Base-by-base conservation (phyloP, 202 grass and related monocot species). In the Bolboschoenoplectus hybrid region DNA sequence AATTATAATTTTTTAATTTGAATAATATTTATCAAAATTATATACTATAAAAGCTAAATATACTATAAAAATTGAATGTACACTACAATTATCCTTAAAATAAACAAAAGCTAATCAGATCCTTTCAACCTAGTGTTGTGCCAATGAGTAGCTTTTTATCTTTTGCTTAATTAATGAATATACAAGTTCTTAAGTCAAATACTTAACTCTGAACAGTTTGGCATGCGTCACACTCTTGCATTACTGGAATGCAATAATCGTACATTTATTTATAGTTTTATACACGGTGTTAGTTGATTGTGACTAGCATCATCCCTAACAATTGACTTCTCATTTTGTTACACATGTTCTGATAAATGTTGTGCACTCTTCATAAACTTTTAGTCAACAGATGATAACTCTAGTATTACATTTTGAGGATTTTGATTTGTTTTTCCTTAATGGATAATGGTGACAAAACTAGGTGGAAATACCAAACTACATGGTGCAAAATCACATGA, bases 261-360 rank as follows among this genome's bases (percentile, higher is more conserved):
- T 9, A 80, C 53, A 41, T 80, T 80, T 20, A 71, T 71, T 71
- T 40, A 67, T 16, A 40, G 26, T 8, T 62, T 62, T 19, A 62
- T 26, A 19, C 41, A 45, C 7, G 43, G 51, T 61, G 53, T 80
- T 60, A 3, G 19, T 5, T 19, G 75, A 80, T 43, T 19, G 75
- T 19, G 75, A 80, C 53, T 8, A 7, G 35, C 75, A 79, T 79
- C 35, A 58, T 60, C 14, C 34, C 9, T 60, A 32, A 35, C 75
- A 79, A 79, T 79, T 79, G 75, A 77, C 73, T 55, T 77, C 41
- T 77, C 71, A 51, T 51, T 34, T 26, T 51, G 45, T 73, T 73
- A 73, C 71, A 32, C 5, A 26, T 26, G 19, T 34, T 51, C 9
- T 74, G 71, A 51, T 50, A 5, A 26, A 26, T 0, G 51, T 51